Evolutionary conservation across 345 rosid genomes (phyloP), one percentile per base, ranked within the genome.

Genomic region (Melastoma malabathricum): DNA sequence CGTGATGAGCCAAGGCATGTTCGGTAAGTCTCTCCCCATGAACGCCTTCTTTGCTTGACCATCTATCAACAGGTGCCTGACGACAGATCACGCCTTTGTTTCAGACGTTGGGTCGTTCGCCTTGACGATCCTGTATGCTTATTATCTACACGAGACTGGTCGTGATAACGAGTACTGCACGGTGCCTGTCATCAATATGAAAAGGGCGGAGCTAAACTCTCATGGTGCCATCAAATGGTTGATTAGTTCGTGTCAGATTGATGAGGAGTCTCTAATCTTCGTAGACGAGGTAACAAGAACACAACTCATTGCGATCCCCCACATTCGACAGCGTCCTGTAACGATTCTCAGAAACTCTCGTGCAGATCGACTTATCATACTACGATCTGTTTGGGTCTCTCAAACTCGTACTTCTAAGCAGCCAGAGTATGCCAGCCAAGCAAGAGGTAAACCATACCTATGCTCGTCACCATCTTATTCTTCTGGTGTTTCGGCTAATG

Each of bases 211-310:
- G 47, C 54, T 75, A 31, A 59, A 31, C 31, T 59, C 75, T 49
- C 82, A 47, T 48, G 73, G 25, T 4, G 25, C 25, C 62, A 60
- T 75, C 8, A 72, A 64, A 62, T 81, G 89, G 82, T 51, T 78
- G 56, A 60, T 75, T 43, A 69, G 59, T 58, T 78, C 82, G 16
- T 75, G 85, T 59, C 79, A 76, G 72, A 63, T 82, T 13, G 77
- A 76, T n/a, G 69, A 64, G 65, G 58, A 74, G 53, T 66, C 70
- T 25, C 61, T 78, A 51, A 54, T 74, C 52, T 78, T 69, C 56
- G 43, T 74, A 14, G 73, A 76, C 60, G 89, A 78, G 74, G 89
- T 78, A n/a, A n/a, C n/a, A n/a, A n/a, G n/a, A n/a, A n/a, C n/a
- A n/a, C n/a, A n/a, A n/a, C n/a, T n/a, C n/a, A n/a, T n/a, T n/a